Percentiles rank a stretch among this genome's conserved stretches.
Conservation (phyloP, 1,284 basidiomycete genomes). For the Cryptococcus sp. region DNA sequence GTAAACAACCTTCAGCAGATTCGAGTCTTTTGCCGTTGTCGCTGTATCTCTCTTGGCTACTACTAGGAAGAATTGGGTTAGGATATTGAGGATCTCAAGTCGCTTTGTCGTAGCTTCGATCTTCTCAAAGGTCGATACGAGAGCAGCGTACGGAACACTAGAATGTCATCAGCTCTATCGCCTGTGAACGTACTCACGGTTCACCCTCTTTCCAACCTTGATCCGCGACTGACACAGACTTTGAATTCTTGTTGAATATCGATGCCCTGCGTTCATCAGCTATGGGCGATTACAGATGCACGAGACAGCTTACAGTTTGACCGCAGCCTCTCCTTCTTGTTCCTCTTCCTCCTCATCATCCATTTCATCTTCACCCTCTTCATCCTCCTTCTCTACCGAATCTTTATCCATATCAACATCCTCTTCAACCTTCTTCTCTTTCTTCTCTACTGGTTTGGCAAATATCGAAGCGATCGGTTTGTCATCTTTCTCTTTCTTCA, state of each 20-base stretch:
- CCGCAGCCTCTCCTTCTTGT: slow-evolving; percentile 57
- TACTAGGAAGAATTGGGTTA: slow-evolving; percentile 82
- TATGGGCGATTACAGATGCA: neutral
- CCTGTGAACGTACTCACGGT: slow-evolving; percentile 57
- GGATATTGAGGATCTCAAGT: slow-evolving; percentile 81
- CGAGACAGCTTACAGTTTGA: slow-evolving; percentile 58
- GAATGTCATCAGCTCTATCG: no score
- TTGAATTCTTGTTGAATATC: slow-evolving; percentile 48
- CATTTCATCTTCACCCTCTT: slow-evolving; percentile 44
- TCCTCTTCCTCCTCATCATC: slow-evolving; percentile 50
- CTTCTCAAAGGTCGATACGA: slow-evolving; percentile 79
- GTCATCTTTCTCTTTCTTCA: slow-evolving; percentile 19
- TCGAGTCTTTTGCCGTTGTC: slow-evolving; percentile 49
- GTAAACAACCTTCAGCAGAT: slow-evolving; percentile 85
- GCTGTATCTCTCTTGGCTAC: slow-evolving; percentile 65
- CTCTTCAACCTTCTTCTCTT: slow-evolving; percentile 27
- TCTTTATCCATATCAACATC: slow-evolving; percentile 27
- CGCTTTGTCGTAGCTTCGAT: slow-evolving; percentile 97
- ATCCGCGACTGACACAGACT: slow-evolving; percentile 67
- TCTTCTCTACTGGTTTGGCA: slow-evolving; percentile 29
- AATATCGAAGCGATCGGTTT: slow-evolving; percentile 48
- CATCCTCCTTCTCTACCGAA: slow-evolving; percentile 50
- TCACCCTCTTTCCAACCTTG: slow-evolving; percentile 83
- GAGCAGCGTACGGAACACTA: slow-evolving; percentile 88
- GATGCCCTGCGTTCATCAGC: slow-evolving; percentile 55